phyloP scores from a whole-genome alignment of 2,329 filamentous ascomycete genomes.

The Plenodomus lindquistii region DNA sequence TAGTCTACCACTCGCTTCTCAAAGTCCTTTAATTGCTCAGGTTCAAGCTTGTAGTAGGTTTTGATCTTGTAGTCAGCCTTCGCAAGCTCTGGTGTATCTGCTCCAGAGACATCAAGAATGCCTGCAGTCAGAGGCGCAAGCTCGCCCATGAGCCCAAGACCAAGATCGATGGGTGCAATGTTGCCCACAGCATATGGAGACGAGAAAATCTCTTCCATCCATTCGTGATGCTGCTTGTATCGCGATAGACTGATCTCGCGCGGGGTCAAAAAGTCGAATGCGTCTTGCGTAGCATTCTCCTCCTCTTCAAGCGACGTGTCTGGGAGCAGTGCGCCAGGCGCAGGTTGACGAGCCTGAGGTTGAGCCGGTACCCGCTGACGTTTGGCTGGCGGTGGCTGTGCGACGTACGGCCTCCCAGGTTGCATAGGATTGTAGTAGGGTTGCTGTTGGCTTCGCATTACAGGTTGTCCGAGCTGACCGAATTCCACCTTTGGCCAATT shows the following conservation, averaged over 20 bases:
- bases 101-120: conserved; percentile 68
- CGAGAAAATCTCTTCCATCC: conserved; percentile 97
- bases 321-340: conserved; percentile 23
- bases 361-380: conserved; percentile 46
- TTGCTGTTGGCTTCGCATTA: conserved; percentile 32
- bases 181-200: conserved; percentile 86
- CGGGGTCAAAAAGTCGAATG: conserved; percentile 87
- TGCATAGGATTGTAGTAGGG: conserved; percentile 44
- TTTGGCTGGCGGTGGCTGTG: conserved; percentile 52
- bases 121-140: conserved; percentile 80
- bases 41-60: conserved; percentile 68
- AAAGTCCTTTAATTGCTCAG: conserved; percentile 82
- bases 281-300: conserved; percentile 83
- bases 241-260: conserved; percentile 84
- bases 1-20: conserved; percentile 75
- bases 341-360: conserved; percentile 50
- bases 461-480: conserved; percentile 48
- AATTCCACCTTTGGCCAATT: conserved; percentile 88
- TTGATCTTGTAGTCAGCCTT: conserved; percentile 46
- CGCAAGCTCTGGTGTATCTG: conserved; percentile 29
- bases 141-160: conserved; percentile 77
- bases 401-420: conserved; percentile 35
- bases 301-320: conserved; percentile 75
- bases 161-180: conserved; percentile 85
- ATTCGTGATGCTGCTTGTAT: conserved; percentile 95